Conservation (phyloP, 2,329 filamentous ascomycete species). For the Diaporthe helianthi region DNA sequence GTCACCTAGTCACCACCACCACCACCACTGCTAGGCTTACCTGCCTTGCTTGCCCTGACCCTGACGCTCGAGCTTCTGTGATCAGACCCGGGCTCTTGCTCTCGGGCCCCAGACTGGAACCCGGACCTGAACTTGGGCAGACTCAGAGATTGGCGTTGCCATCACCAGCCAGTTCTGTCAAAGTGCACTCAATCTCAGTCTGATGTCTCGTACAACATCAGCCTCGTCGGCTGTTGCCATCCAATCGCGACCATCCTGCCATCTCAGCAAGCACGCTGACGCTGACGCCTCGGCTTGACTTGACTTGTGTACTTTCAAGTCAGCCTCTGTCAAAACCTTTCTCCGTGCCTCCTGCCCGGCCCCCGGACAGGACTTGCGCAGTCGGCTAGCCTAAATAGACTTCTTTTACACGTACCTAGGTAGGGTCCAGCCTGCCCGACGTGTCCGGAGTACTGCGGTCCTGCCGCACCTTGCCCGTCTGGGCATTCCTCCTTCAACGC, state of each 20-base stretch:
- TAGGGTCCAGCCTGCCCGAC: constrained; percentile 16
- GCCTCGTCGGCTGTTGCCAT: constrained; percentile 19
- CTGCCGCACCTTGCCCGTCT: constrained; percentile 16
- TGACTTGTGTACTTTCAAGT: background rate
- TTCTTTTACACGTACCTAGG: too few species aligned
- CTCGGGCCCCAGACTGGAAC: background rate
- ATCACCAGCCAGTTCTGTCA: constrained; percentile 14
- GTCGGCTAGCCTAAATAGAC: constrained; percentile 7
- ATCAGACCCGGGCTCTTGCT: background rate
- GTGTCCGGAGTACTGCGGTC: background rate
- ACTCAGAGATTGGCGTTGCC: constrained; percentile 21
- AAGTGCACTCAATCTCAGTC: constrained; percentile 25
- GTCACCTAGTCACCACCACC: too few species aligned
- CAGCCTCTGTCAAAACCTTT: constrained; percentile 1
- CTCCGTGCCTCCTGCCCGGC: background rate
- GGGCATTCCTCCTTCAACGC: constrained; percentile 23
- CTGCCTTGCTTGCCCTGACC: background rate
- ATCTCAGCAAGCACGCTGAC: background rate
- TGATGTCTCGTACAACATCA: constrained; percentile 5
- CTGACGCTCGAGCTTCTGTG: background rate
- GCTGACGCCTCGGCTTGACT: constrained; percentile 17
- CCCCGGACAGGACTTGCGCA: background rate
- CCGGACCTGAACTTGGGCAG: constrained; percentile 3
- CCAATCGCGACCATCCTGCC: constrained; percentile 21
- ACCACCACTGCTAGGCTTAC: background rate